Percentiles rank a stretch among this genome's conserved stretches.
phyloP scores from a whole-genome alignment of 2,329 filamentous ascomycete species.

The Ascochyta koolunga region DNA sequence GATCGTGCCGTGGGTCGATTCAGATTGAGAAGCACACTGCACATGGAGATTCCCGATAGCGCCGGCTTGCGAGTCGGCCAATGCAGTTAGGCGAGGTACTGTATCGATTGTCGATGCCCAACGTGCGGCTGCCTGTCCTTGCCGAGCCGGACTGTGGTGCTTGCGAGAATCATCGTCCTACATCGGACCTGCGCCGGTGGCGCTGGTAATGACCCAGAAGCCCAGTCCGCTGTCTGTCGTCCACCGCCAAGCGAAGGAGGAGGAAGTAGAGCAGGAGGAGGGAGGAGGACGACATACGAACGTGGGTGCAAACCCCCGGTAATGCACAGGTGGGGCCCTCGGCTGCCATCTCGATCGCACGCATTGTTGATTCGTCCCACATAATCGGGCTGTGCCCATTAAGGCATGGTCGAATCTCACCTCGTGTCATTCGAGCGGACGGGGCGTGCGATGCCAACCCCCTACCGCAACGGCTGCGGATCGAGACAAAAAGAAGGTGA shows the following conservation, averaged over 20 bases:
- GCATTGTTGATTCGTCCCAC: constrained; percentile 29
- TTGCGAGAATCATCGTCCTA: not conserved
- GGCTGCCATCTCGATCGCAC: constrained; percentile 37
- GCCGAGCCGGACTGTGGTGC: constrained; percentile 3
- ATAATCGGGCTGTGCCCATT: constrained; percentile 23
- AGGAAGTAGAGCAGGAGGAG: too few relatives aligned
- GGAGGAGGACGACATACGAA: constrained; percentile 22
- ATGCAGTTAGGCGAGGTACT: constrained; percentile 8
- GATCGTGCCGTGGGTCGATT: constrained; percentile 17
- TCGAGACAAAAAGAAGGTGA: constrained; percentile 19
- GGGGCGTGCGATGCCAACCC: constrained; percentile 26
- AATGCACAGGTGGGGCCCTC: constrained; percentile 22
- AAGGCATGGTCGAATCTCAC: constrained; percentile 26
- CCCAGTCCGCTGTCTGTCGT: too few relatives aligned
- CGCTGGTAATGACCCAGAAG: too few relatives aligned
- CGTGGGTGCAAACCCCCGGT: constrained; percentile 24
- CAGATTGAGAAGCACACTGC: constrained; percentile 6
- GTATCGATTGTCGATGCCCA: constrained; percentile 8
- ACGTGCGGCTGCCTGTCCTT: constrained; percentile 5
- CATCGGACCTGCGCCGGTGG: constrained; percentile 4
- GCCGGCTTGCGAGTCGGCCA: constrained; percentile 2
- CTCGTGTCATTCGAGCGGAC: constrained; percentile 33
- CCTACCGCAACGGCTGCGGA: constrained; percentile 33
- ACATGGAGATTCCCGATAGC: constrained; percentile 16
- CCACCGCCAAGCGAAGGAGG: too few relatives aligned